A percentile compares a stretch with the other conserved stretches of the same genome.
Conservation (phyloP, 176 grass and related monocot species). For the Paspalum vaginatum region DNA sequence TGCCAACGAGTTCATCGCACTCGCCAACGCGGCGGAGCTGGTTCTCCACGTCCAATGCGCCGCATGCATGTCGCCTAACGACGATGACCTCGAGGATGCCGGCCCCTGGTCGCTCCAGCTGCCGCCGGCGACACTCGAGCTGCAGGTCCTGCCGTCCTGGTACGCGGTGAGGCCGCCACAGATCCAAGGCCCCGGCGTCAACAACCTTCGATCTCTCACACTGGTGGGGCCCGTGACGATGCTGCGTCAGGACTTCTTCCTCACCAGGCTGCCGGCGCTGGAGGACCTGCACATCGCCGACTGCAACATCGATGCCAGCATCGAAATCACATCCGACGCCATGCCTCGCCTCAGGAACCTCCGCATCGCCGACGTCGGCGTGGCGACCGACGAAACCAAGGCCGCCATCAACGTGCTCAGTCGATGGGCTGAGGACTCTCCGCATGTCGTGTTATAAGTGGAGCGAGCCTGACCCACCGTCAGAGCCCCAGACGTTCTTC, state of each 20-base stretch:
- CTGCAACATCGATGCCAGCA: background rate
- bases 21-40: background rate
- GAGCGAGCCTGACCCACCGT: no score
- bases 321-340: background rate
- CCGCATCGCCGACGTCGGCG: no score
- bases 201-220: background rate
- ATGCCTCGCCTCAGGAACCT: no score
- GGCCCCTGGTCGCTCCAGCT: background rate
- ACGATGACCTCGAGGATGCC: background rate
- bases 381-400: no score
- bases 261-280: background rate
- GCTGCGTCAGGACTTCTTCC: background rate
- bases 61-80: no score
- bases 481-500: no score
- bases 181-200: background rate
- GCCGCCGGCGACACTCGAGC: background rate
- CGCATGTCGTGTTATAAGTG: no score
- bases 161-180: background rate
- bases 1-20: background rate
- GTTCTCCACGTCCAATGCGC: no score
- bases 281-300: background rate
- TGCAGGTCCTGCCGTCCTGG: no score
- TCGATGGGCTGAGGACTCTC: no score
- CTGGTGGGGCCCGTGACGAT: accelerated
- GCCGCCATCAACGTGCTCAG: no score